These are phyloP conservation scores for Pisolithus thermaeus DNA, from an alignment of 1,284 basidiomycete genomes.

Conservation along the genomic window DNA sequence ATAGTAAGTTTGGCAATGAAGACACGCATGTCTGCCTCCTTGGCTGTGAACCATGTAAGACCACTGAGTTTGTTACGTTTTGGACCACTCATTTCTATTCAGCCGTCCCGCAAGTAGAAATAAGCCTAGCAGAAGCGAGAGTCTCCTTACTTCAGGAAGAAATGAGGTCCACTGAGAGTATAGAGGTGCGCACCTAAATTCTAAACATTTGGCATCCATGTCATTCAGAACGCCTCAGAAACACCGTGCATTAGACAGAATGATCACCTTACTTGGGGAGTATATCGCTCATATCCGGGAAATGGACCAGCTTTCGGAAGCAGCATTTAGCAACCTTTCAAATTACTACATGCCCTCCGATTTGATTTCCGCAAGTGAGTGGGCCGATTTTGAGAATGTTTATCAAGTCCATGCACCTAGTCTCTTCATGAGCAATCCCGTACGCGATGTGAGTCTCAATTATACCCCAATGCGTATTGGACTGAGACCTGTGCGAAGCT, in stretches of 20 bases:
- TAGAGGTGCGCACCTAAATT: conserved; percentile 13
- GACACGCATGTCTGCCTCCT: conserved; percentile 82
- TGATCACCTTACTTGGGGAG: conserved; percentile 53
- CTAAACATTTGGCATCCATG: not conserved
- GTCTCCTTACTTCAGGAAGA: conserved; percentile 41
- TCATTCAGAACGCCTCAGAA: conserved; percentile 14
- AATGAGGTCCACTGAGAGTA: conserved; percentile 2
- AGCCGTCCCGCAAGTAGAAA: conserved; percentile 71
- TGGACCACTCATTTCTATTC: conserved; percentile 3
- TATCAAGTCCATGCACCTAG: conserved; percentile 88
- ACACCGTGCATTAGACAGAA: conserved; percentile 38
- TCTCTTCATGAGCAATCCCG: conserved; percentile 74
- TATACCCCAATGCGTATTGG: conserved; percentile 1
- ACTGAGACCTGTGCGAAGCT: conserved; percentile 41
- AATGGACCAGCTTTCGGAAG: conserved; percentile 37
- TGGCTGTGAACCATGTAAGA: conserved; percentile 67
- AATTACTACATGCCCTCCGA: conserved; percentile 65
- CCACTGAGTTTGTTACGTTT: conserved; percentile 4
- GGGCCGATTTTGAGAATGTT: conserved; percentile 84
- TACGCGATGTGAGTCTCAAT: conserved; percentile 61
- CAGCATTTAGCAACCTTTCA: conserved; percentile 25
- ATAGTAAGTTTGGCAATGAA: conserved; percentile 87
- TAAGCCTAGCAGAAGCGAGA: conserved; percentile 56
- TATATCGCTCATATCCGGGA: conserved; percentile 55
- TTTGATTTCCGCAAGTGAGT: conserved; percentile 62